phyloP scores from a whole-genome alignment of 129 eudicot genomes.

The Smallanthus sonchifolius region DNA sequence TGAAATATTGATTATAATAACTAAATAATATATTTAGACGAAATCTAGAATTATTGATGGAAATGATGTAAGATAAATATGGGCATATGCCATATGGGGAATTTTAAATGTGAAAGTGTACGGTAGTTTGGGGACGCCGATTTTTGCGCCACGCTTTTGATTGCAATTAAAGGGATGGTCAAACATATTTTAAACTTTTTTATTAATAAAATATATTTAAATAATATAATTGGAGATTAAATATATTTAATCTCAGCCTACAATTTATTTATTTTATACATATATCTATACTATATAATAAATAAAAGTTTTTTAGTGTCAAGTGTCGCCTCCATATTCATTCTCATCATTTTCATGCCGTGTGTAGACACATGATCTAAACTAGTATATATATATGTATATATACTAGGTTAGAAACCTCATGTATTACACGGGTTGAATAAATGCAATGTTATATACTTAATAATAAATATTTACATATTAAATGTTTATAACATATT shows the following conservation, averaged over 20 bases:
- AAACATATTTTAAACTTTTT: slow-evolving; percentile 15
- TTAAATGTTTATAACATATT: too few relatives aligned
- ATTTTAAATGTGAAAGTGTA: slow-evolving; percentile 38
- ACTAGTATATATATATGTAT: too few relatives aligned
- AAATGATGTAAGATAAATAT: slow-evolving; percentile 11
- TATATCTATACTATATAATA: too few relatives aligned
- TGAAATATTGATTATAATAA: background rate
- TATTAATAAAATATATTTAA: background rate
- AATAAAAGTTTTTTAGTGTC: too few relatives aligned
- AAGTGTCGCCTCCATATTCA: too few relatives aligned
- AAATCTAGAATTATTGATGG: slow-evolving; percentile 20
- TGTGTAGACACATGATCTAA: too few relatives aligned
- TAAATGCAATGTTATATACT: too few relatives aligned
- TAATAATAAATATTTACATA: too few relatives aligned
- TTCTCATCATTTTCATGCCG: too few relatives aligned
- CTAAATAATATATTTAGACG: background rate
- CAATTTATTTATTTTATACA: background rate
- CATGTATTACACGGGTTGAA: too few relatives aligned
- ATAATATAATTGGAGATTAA: background rate
- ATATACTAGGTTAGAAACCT: too few relatives aligned
- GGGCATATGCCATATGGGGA: slow-evolving; percentile 10
- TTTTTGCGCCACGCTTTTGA: slow-evolving; percentile 40
- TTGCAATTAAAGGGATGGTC: slow-evolving; percentile 43
- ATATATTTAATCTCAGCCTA: background rate
- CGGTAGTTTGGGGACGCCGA: slow-evolving; percentile 35